Conservation (phyloP, 371 early-diverging fungal species). For the Mortierella sp. region DNA sequence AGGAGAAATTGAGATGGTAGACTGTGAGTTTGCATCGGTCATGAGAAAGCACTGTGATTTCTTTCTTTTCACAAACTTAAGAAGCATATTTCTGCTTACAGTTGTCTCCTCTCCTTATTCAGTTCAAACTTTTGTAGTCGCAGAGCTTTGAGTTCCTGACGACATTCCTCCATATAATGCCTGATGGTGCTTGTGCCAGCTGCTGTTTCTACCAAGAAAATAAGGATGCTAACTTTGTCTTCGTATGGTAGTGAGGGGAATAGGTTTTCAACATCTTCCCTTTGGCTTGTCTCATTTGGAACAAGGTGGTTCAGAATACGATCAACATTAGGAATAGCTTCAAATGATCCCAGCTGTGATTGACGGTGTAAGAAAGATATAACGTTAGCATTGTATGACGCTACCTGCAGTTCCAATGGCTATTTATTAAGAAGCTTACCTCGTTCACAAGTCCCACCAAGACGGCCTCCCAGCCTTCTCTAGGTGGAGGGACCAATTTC, state of each 20-base stretch:
- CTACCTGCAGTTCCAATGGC: too few relatives aligned
- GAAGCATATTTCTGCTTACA: conserved; percentile 20
- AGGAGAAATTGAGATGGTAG: not conserved
- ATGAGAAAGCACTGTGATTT: not conserved
- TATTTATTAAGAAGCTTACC: conserved; percentile 10
- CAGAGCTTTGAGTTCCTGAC: conserved; percentile 73
- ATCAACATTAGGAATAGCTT: conserved; percentile 61
- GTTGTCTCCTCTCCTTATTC: conserved; percentile 68
- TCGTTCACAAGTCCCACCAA: conserved; percentile 54
- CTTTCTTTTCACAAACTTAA: not conserved
- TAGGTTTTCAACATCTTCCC: conserved; percentile 63
- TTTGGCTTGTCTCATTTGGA: conserved; percentile 55
- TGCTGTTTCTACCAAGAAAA: conserved; percentile 65
- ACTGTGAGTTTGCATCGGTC: not conserved
- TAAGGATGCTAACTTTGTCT: conserved; percentile 65
- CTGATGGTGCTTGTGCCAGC: conserved; percentile 57
- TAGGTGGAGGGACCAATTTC: conserved; percentile 18
- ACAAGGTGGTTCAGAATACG: conserved; percentile 64
- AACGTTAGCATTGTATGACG: not conserved
- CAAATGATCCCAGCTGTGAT: conserved; percentile 62
- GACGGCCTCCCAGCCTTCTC: conserved; percentile 53
- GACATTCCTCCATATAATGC: conserved; percentile 75
- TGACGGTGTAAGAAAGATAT: not conserved
- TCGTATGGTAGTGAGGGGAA: conserved; percentile 60
- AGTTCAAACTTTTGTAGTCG: conserved; percentile 76